Conservation (phyloP, 805 yeast genomes). For the Kodamaea neixiangensis region DNA sequence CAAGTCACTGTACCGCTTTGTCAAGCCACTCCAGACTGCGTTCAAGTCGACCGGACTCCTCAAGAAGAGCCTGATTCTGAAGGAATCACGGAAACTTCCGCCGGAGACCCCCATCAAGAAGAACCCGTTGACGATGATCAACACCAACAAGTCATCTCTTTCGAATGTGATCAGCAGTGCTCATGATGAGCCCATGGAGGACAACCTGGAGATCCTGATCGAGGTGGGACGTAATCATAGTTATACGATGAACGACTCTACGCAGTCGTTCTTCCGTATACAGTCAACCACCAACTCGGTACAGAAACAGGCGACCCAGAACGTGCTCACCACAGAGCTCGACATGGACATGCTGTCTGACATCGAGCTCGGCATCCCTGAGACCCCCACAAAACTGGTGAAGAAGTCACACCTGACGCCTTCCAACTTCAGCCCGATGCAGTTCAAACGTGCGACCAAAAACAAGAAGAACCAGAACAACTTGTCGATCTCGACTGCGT, state of each 20-base stretch:
- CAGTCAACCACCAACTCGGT: slow-evolving; percentile 19
- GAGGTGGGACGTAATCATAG: slow-evolving; percentile 41
- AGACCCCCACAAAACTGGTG: slow-evolving; percentile 41
- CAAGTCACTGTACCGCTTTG: slow-evolving; percentile 55
- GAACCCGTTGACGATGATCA: slow-evolving; percentile 40
- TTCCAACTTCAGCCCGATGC: slow-evolving; percentile 27
- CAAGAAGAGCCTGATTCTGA: slow-evolving; percentile 44
- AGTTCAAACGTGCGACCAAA: slow-evolving; percentile 11
- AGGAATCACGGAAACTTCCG: slow-evolving; percentile 31
- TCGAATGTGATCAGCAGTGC: slow-evolving; percentile 21
- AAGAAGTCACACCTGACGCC: slow-evolving; percentile 31
- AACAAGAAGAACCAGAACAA: slow-evolving; percentile 10
- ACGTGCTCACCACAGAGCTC: slow-evolving; percentile 12
- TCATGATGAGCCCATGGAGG: slow-evolving; percentile 20
- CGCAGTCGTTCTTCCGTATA: slow-evolving; percentile 34
- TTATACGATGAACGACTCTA: slow-evolving; percentile 31
- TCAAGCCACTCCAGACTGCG: slow-evolving; percentile 84
- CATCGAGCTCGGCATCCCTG: slow-evolving; percentile 28
- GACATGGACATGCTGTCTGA: slow-evolving; percentile 22
- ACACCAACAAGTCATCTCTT: slow-evolving; percentile 22
- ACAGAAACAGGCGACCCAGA: slow-evolving; percentile 11
- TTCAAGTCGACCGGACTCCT: slow-evolving; percentile 74
- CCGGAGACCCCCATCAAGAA: slow-evolving; percentile 48
- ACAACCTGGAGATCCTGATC: slow-evolving; percentile 33
- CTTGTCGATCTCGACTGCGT: slow-evolving; percentile 8